Evolutionary conservation across 257 asterid species (phyloP).

Genomic region (Plectranthus barbatus): DNA sequence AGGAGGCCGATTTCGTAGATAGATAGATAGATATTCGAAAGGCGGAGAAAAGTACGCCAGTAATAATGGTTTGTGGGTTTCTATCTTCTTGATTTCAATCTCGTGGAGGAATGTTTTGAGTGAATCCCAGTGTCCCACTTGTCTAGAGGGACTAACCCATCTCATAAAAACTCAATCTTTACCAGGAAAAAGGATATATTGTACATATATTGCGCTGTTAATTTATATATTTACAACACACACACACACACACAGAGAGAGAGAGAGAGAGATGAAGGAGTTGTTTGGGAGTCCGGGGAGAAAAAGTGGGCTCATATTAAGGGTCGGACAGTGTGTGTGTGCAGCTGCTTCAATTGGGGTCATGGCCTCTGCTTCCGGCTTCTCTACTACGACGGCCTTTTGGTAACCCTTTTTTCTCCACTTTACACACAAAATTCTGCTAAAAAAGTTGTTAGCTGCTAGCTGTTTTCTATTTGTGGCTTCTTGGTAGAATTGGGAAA

Average conservation of each 20-base stretch:
- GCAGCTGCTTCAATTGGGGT: conserved; percentile 56
- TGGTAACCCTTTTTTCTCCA: conserved; percentile 32
- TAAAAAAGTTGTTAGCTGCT: neutral
- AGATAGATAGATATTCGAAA: neutral
- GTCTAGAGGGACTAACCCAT: conserved; percentile 15
- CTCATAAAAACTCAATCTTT: conserved; percentile 38
- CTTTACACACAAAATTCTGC: neutral
- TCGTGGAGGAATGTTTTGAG: conserved; percentile 28
- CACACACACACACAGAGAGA: neutral
- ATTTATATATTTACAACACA: too few species aligned
- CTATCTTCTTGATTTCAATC: conserved; percentile 2
- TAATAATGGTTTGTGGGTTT: conserved; percentile 15
- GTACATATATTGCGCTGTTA: neutral
- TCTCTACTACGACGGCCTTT: conserved; percentile 70
- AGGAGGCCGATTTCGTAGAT: neutral
- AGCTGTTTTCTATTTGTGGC: conserved; percentile 6
- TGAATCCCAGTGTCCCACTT: conserved; percentile 16
- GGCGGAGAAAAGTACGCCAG: neutral
- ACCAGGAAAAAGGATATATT: conserved; percentile 2
- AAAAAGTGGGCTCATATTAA: conserved; percentile 59
- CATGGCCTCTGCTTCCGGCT: conserved; percentile 85
- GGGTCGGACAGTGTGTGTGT: conserved; percentile 60
- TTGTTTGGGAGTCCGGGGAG: conserved; percentile 85
- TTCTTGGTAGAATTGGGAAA: conserved; percentile 11
- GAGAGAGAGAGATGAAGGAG: conserved; percentile 50